Evolutionary conservation across 169 alveolate genomes (phyloP).

Genomic region (Babesia ovata): DNA sequence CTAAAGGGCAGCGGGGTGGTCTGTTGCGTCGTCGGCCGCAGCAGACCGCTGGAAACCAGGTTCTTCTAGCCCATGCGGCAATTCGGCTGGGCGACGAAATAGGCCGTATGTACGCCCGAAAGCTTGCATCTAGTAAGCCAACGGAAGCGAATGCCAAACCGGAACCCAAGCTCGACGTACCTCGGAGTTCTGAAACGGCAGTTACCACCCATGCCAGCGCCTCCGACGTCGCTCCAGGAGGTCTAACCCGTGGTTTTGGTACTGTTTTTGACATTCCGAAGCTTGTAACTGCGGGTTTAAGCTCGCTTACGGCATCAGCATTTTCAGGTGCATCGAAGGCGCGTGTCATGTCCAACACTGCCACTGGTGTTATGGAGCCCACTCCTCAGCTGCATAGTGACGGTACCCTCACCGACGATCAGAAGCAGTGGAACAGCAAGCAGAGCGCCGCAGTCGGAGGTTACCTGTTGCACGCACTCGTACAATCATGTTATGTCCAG

Average conservation of each 20-base stretch:
- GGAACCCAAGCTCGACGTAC: neutral
- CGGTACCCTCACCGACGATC: slow-evolving; percentile 39
- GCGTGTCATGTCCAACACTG: slow-evolving; percentile 39
- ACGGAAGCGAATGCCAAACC: neutral
- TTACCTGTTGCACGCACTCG: slow-evolving; percentile 69
- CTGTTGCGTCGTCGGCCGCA: slow-evolving; percentile 59
- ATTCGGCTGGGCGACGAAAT: slow-evolving; percentile 78
- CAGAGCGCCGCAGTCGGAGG: slow-evolving; percentile 79
- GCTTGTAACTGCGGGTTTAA: neutral
- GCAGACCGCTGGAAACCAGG: slow-evolving; percentile 72
- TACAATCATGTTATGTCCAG: slow-evolving; percentile 71
- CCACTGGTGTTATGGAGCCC: slow-evolving; percentile 22
- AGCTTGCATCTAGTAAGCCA: slow-evolving; percentile 38
- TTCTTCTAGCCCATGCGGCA: slow-evolving; percentile 74
- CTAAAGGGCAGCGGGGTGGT: slow-evolving; percentile 64
- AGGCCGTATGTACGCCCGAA: slow-evolving; percentile 49
- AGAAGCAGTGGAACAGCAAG: slow-evolving; percentile 72
- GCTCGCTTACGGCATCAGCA: slow-evolving; percentile 18
- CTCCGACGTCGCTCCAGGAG: neutral
- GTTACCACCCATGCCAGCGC: neutral
- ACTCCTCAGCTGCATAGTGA: slow-evolving; percentile 22
- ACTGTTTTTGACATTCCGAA: neutral
- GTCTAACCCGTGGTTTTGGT: neutral
- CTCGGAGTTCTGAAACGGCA: neutral
- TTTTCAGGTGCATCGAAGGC: slow-evolving; percentile 46